Base-by-base conservation (phyloP, 176 grass and related monocot genomes). In the Oropetium thomaeum region DNA sequence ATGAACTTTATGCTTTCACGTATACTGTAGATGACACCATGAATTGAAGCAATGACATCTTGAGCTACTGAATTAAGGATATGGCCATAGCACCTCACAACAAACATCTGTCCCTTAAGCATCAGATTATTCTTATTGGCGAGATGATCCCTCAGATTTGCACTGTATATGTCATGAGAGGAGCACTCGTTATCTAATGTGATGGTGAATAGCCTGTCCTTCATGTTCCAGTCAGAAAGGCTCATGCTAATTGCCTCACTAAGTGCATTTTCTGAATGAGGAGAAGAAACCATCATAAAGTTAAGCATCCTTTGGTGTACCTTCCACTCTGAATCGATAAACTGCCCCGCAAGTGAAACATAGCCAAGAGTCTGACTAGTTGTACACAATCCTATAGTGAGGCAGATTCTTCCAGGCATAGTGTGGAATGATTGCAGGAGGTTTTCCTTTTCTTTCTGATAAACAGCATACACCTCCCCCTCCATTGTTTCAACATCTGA, bases 271-370 rank as follows among this genome's bases (percentile, higher is more conserved):
- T 96, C 93, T 33, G 93, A 96, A 82, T 92, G 89, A 80, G 93
- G 89, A 58, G 93, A 92, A 61, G 93, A 92, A 10, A 96, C 93
- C 93, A 96, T 92, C 93, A 92, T 87, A 84, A 96, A 96, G 81
- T 87, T 92, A 10, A 96, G 84, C 89, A 96, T 96, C 68, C 89
- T 92, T 69, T 74, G 71, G 61, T 89, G 81, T 78, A 92, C 71
- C 69, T 82, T 92, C 87, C 89, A 96, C 11, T 87, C 89, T 0
- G 78, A 72, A 60, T 92, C 87, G 3, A 96, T 89, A 59, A 80
- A 92, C 33, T 96, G 93, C 28, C 89, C 87, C 8, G 81, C 77
- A 29, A 96, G 74, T 10, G 89, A 96, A 80, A 96, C 77, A 73
- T 96, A 96, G 11, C 89, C 93, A 53, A 96, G 84, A 65, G 93